Conservation (phyloP, 768 basidiomycete species). For the Calocybe indica region DNA sequence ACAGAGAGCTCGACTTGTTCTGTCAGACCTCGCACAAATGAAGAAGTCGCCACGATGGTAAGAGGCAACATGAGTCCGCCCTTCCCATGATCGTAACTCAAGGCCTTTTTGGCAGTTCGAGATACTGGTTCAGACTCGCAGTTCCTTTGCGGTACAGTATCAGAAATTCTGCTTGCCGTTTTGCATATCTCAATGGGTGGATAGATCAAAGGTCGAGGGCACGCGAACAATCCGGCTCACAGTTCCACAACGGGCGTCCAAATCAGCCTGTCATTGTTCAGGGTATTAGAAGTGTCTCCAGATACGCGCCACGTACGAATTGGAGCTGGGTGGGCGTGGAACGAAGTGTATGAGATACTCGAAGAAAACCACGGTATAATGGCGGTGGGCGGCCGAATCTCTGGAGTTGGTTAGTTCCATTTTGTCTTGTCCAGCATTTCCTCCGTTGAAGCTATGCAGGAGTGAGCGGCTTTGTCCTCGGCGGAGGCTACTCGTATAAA, state of each 20-base stretch:
- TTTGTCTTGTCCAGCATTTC: no score
- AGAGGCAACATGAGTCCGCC: no score
- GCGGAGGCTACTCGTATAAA: constrained; percentile 64
- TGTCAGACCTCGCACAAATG: no score
- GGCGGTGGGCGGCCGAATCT: constrained; percentile 54
- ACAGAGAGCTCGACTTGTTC: no score
- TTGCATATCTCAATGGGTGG: no score
- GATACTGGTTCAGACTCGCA: no score
- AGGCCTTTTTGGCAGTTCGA: no score
- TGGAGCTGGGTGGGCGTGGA: constrained; percentile 52
- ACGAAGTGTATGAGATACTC: constrained; percentile 52
- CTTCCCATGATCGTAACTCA: no score
- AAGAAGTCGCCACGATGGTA: no score
- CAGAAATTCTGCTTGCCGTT: no score
- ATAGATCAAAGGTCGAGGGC: constrained; percentile 60
- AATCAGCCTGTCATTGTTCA: constrained; percentile 48
- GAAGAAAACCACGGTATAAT: constrained; percentile 36
- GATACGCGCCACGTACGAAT: constrained; percentile 31
- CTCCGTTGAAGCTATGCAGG: constrained; percentile 16
- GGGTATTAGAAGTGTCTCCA: constrained; percentile 34
- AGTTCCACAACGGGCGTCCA: constrained; percentile 57
- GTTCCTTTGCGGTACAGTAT: no score
- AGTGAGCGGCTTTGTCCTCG: constrained; percentile 51
- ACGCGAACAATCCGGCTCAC: constrained; percentile 47
- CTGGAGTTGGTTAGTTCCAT: constrained; percentile 29